Evolutionary conservation across 2,329 filamentous ascomycete genomes (phyloP), one percentile per base, ranked within the genome.

Genomic region (Aureobasidium subglaciale): DNA sequence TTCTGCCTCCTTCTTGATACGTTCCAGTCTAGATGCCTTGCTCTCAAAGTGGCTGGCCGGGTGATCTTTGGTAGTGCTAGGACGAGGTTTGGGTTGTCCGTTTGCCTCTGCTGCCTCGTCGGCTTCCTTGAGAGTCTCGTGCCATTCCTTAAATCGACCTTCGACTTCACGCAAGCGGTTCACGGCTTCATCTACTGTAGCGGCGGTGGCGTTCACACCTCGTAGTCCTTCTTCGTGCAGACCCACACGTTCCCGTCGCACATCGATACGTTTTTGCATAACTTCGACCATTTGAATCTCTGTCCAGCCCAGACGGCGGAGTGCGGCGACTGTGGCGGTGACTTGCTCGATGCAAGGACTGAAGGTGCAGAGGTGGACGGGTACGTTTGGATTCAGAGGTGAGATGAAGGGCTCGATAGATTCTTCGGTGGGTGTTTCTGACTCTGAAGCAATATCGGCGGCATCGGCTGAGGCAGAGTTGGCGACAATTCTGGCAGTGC

Each of bases 261-360:
- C 85, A 63, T 95, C 88, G 52, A 96, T 80, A 3, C 86, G 84
- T 63, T 83, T 84, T 64, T 96, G 85, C 10, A 83, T 77, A 10
- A 99, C 82, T 71, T 96, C 93, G 1, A 95, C 88, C 88, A 96
- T 96, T 63, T 88, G 84, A 61, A 97, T 95, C 57, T 92, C 87
- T 9, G 90, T 80, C 93, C 93, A 99, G 53, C 89, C 90, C 6
- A 90, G 75, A 34, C 84, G 81, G 54, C 92, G 85, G 70, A 99
- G 79, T 11, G 83, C 82, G 10, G 88, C 86, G 54, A 96, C 85
- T 0, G 93, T 97, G 56, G 85, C 83, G 53, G 87, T 90, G 20
- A 95, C 92, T 74, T 99, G 93, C 72, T 99, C 93, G 61, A 99
- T 95, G 71, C 93, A 99, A 0, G 93, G 93, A 1, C 88, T 95